phyloP scores from a whole-genome alignment of 139 green algal species.

The Edaphochlamys debaryana region DNA sequence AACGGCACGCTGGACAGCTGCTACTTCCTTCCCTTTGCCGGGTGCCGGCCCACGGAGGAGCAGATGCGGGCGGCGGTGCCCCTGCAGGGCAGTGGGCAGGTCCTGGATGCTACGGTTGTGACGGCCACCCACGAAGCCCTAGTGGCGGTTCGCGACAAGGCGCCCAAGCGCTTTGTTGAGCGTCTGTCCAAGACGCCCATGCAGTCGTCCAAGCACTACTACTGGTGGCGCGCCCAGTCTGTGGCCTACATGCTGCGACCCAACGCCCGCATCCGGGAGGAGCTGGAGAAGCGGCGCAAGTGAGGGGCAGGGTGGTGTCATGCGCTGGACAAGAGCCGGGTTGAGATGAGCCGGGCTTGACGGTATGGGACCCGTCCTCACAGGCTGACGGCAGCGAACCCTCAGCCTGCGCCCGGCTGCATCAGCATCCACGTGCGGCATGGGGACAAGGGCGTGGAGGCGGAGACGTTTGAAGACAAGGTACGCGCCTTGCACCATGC shows the following conservation, averaged over 20 bases:
- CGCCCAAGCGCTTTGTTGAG: not conserved
- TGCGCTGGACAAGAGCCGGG: no score
- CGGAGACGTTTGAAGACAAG: not conserved
- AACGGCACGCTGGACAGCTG: conserved; percentile 21
- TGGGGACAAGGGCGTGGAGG: conserved; percentile 49
- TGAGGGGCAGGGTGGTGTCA: no score
- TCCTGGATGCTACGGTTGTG: not conserved
- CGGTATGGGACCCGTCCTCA: no score
- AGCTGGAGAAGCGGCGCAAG: conserved; percentile 7
- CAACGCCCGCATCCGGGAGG: not conserved
- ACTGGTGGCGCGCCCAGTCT: conserved; percentile 55
- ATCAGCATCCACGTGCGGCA: conserved; percentile 51
- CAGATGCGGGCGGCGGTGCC: not conserved
- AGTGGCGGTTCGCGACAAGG: not conserved
- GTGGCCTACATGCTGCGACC: conserved; percentile 42
- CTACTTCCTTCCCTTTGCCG: conserved; percentile 47
- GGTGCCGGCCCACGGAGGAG: conserved; percentile 13
- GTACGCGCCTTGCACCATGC: no score
- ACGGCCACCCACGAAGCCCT: not conserved
- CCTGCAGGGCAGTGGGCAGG: not conserved
- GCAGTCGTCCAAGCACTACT: conserved; percentile 25
- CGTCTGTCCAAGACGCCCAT: not conserved
- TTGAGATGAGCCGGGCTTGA: no score
- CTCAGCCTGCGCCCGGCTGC: not conserved
- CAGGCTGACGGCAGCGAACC: not conserved